Evolutionary conservation across 495 filamentous ascomycete genomes (phyloP).

Genomic region (Tuber melanosporum): DNA sequence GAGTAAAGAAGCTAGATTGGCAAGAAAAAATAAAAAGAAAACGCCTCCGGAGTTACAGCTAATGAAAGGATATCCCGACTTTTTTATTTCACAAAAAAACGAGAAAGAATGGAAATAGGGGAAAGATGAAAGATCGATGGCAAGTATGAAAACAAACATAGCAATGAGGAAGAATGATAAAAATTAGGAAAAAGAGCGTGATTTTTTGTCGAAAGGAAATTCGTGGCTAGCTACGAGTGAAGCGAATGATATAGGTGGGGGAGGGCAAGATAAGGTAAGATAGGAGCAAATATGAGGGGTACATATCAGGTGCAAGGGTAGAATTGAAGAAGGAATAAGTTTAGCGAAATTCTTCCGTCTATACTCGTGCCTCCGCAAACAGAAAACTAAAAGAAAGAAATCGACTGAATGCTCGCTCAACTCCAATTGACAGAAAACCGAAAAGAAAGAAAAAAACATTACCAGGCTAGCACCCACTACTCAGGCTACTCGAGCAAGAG

Average conservation of each 20-base stretch:
- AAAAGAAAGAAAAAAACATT: constrained; percentile 15
- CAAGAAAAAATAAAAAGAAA: constrained; percentile 7
- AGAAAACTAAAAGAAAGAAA: constrained; percentile 36
- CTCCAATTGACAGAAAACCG: constrained; percentile 28
- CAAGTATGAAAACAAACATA: constrained; percentile 7
- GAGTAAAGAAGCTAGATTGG: background rate
- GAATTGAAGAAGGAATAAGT: background rate
- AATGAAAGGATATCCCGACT: background rate
- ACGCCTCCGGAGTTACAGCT: constrained; percentile 1
- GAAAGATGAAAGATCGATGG: constrained; percentile 15
- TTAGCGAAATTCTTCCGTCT: background rate
- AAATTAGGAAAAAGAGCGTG: background rate
- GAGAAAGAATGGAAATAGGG: constrained; percentile 14
- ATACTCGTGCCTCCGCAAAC: constrained; percentile 11
- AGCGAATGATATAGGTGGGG: background rate
- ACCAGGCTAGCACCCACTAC: constrained; percentile 6
- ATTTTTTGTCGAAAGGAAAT: background rate
- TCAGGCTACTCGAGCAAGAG: constrained; percentile 9
- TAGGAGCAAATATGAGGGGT: background rate
- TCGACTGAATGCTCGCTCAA: constrained; percentile 38
- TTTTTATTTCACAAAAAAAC: constrained; percentile 8
- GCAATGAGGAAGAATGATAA: background rate
- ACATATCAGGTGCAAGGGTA: background rate
- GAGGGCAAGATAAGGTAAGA: background rate
- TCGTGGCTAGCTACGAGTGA: background rate